phyloP scores from a whole-genome alignment of 1,284 basidiomycete genomes.

The Fomitopsis pinicola region DNA sequence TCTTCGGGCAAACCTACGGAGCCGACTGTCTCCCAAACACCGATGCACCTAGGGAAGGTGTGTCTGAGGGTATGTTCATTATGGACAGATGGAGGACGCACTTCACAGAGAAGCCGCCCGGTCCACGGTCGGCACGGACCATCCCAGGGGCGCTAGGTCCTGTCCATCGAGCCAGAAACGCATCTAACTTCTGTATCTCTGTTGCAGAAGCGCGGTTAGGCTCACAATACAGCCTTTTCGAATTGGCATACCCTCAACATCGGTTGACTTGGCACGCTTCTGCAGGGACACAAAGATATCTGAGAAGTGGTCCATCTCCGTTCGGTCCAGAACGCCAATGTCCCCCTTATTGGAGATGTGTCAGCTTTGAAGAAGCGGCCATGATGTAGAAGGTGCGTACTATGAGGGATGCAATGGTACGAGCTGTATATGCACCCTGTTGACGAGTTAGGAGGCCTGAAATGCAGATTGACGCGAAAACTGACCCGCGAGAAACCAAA shows the following conservation, averaged over 20 bases:
- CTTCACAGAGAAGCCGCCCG: constrained; percentile 56
- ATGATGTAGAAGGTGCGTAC: constrained; percentile 30
- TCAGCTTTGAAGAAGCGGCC: not conserved
- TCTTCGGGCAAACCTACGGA: constrained; percentile 69
- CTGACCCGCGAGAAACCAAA: constrained; percentile 69
- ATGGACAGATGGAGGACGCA: constrained; percentile 23
- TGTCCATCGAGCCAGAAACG: not conserved
- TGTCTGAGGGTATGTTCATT: not conserved
- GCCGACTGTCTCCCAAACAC: constrained; percentile 74
- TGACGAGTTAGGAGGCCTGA: constrained; percentile 5
- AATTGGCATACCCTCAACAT: constrained; percentile 36
- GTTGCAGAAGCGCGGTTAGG: constrained; percentile 34
- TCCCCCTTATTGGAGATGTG: constrained; percentile 13
- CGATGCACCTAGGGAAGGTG: constrained; percentile 47
- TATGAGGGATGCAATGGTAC: constrained; percentile 67
- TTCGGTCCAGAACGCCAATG: constrained; percentile 62
- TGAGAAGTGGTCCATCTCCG: constrained; percentile 66
- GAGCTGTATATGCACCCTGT: constrained; percentile 66
- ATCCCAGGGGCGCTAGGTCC: not conserved
- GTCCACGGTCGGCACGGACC: constrained; percentile 18
- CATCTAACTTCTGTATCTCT: constrained; percentile 37
- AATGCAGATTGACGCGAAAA: not conserved
- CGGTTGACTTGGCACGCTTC: constrained; percentile 49
- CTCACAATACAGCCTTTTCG: not conserved
- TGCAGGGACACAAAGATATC: constrained; percentile 57